Evolutionary conservation across 139 green algal genomes (phyloP).

Genomic region (Chlorella ohadii): DNA sequence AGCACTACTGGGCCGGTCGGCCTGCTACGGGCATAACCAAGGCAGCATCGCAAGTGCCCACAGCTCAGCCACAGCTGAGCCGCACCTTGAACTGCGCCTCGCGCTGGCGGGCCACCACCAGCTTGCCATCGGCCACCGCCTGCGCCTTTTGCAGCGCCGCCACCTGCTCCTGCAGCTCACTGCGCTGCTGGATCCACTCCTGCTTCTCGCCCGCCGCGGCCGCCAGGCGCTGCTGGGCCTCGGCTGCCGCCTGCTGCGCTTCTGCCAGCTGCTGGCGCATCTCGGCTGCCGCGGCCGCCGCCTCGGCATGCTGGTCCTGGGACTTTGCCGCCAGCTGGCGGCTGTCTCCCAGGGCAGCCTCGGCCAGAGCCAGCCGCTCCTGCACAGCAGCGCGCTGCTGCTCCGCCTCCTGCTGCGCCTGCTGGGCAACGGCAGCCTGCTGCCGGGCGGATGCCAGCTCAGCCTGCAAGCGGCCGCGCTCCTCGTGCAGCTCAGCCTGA

Average conservation of each 20-base stretch:
- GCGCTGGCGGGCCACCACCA: constrained; percentile 37
- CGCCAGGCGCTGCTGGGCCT: neutral
- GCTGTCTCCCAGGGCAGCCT: neutral
- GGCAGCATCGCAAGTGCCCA: no score
- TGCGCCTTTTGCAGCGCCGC: constrained; percentile 13
- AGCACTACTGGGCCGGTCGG: no score
- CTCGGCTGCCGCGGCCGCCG: neutral
- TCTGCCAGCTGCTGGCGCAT: constrained; percentile 6
- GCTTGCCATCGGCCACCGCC: constrained; percentile 27
- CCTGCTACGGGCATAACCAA: no score
- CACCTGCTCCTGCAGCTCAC: constrained; percentile 14
- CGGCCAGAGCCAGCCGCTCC: neutral
- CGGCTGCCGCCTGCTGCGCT: neutral
- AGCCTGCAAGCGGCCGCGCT: neutral
- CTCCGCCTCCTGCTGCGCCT: neutral
- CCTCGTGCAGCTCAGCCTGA: neutral
- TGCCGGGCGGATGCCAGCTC: neutral
- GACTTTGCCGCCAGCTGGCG: neutral
- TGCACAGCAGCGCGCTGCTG: neutral
- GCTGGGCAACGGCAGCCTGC: neutral
- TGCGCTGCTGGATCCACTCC: neutral
- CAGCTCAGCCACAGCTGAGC: neutral
- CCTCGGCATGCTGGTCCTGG: neutral
- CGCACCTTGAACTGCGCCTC: constrained; percentile 38
- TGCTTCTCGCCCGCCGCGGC: neutral